Evolutionary conservation across 2,329 filamentous ascomycete genomes (phyloP).

Genomic region (Ceratocystis colombiana): DNA sequence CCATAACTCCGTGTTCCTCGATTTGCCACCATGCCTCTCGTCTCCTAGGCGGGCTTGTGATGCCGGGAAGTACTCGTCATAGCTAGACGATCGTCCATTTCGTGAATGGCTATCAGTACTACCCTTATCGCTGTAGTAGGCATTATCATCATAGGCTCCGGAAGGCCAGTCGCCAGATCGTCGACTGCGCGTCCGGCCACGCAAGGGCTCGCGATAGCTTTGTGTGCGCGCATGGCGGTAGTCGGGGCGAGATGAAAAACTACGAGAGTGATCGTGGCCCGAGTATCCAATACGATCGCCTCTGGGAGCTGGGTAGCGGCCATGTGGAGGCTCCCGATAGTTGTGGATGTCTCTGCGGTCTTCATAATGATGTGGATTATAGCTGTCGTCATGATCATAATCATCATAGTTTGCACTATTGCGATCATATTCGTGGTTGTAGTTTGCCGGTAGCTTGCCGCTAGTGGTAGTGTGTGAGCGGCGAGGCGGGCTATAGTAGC

Average conservation of each 20-base stretch:
- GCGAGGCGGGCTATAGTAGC: conserved; percentile 17
- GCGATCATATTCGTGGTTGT: neutral
- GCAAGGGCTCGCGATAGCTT: conserved; percentile 20
- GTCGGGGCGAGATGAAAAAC: conserved; percentile 13
- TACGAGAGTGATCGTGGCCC: conserved; percentile 13
- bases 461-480: conserved; percentile 12
- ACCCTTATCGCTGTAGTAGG: conserved; percentile 19
- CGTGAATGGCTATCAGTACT: neutral
- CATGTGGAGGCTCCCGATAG: neutral
- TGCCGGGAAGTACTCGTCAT: conserved; percentile 19
- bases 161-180: conserved; percentile 16
- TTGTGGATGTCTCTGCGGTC: neutral
- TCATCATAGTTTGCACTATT: neutral
- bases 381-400: neutral
- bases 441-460: conserved; percentile 16
- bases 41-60: neutral
- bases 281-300: neutral
- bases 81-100: conserved; percentile 18
- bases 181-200: conserved; percentile 14
- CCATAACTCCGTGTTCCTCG: conserved; percentile 21
- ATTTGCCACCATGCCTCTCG: conserved; percentile 10
- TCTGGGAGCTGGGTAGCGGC: neutral
- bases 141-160: neutral
- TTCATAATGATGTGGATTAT: neutral
- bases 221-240: conserved; percentile 21